A percentile compares a stretch with the other conserved stretches of the same genome.
phyloP scores from a whole-genome alignment of 768 basidiomycete genomes.

The Hortiboletus flavorubellus region DNA sequence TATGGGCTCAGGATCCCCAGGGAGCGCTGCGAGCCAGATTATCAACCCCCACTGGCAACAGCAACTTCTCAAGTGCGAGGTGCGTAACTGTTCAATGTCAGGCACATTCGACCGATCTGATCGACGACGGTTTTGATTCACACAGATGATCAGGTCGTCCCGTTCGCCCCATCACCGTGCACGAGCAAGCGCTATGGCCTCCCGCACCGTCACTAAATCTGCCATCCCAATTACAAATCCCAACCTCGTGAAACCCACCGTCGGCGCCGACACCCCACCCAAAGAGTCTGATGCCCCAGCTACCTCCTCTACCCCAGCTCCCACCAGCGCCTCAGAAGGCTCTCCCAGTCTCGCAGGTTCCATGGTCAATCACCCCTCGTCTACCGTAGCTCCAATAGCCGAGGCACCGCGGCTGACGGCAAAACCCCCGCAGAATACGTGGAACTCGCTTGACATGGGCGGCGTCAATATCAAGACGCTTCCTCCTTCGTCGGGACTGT shows the following conservation, averaged over 20 bases:
- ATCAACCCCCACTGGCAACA: constrained; percentile 90
- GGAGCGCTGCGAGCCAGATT: constrained; percentile 52
- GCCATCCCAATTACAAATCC: constrained; percentile 93
- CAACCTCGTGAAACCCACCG: constrained; percentile 54
- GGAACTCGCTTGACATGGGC: constrained; percentile 95
- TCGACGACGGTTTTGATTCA: constrained; percentile 15
- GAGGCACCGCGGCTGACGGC: constrained; percentile 64
- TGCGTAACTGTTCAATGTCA: constrained; percentile 42
- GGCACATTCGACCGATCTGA: constrained; percentile 18
- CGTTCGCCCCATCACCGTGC: constrained; percentile 93
- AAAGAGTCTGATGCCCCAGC: constrained; percentile 31
- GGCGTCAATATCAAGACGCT: constrained; percentile 92
- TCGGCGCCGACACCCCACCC: constrained; percentile 25
- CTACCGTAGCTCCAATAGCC: constrained; percentile 70
- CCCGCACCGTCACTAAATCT: constrained; percentile 79
- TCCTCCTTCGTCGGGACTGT: constrained; percentile 69
- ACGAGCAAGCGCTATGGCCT: constrained; percentile 91
- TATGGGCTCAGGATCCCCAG: constrained; percentile 57
- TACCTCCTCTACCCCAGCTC: constrained; percentile 30
- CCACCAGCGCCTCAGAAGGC: constrained; percentile 30
- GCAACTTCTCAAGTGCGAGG: constrained; percentile 90
- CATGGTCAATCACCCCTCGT: constrained; percentile 62
- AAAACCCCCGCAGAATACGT: constrained; percentile 71
- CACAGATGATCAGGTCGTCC: constrained; percentile 77
- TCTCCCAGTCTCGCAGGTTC: constrained; percentile 35